Percentiles rank a stretch among this genome's conserved stretches.
These are phyloP conservation scores for Pseudevernia furfuracea DNA, from an alignment of 495 filamentous ascomycete genomes.

Conservation along the genomic window DNA sequence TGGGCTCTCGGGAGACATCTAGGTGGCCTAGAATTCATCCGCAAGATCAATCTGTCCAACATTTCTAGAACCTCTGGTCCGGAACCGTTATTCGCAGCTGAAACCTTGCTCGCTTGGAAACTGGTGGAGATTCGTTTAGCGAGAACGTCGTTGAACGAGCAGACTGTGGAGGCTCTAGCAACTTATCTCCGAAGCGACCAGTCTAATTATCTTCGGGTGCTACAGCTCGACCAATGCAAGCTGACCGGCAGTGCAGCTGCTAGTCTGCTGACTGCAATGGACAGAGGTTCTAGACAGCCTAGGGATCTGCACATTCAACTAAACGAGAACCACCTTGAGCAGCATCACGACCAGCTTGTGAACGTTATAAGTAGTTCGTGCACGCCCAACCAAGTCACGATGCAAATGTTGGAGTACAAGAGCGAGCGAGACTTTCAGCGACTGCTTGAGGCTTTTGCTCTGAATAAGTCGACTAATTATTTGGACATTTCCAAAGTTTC, in stretches of 20 bases:
- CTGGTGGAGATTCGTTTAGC: constrained; percentile 67
- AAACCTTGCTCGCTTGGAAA: constrained; percentile 63
- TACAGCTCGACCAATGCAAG: constrained; percentile 72
- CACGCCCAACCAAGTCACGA: constrained; percentile 64
- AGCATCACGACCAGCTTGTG: constrained; percentile 60
- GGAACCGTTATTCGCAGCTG: constrained; percentile 58
- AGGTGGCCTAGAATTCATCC: constrained; percentile 58
- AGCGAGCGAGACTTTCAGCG: constrained; percentile 65
- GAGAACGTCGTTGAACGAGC: constrained; percentile 52
- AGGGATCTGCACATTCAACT: constrained; percentile 70
- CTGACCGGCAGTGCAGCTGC: constrained; percentile 72
- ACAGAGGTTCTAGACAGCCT: constrained; percentile 38
- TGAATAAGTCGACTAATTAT: constrained; percentile 64
- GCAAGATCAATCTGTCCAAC: constrained; percentile 64
- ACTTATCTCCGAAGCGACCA: constrained; percentile 54
- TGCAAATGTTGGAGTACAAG: constrained; percentile 81
- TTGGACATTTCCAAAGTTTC: constrained; percentile 88
- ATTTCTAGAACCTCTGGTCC: constrained; percentile 53
- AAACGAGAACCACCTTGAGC: constrained; percentile 74
- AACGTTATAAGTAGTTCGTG: constrained; percentile 55
- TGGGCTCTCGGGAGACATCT: constrained; percentile 55
- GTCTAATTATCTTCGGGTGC: constrained; percentile 56
- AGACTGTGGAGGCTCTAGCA: constrained; percentile 51
- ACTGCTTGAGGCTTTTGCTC: constrained; percentile 61
- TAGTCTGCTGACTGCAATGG: constrained; percentile 69